These are phyloP conservation scores for Acanthamoeba royreba DNA, from an alignment of 208 protist genomes.

Conservation along the genomic window DNA sequence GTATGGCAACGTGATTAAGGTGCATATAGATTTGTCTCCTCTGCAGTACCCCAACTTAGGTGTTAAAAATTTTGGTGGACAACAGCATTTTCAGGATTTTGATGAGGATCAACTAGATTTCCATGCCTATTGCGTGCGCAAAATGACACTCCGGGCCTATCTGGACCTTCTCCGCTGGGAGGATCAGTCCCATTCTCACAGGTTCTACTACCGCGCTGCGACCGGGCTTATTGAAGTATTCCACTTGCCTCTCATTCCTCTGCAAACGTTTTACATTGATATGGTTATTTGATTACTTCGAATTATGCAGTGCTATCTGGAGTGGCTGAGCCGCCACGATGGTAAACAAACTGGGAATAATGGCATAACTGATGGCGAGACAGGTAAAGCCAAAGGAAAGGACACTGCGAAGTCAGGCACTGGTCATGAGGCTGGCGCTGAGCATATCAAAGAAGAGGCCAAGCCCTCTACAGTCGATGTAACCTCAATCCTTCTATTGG, in stretches of 20 bases:
- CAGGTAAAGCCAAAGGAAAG: not conserved
- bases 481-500: not conserved
- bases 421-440: not conserved
- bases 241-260: not conserved
- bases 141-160: slow-evolving; percentile 92
- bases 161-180: slow-evolving; percentile 82
- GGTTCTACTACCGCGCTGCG: not conserved
- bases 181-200: slow-evolving; percentile 21
- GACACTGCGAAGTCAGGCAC: not conserved
- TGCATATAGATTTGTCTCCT: not conserved
- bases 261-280: not conserved
- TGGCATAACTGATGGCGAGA: not conserved
- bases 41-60: not conserved
- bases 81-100: slow-evolving; percentile 88
- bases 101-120: slow-evolving; percentile 93
- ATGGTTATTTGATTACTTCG: not conserved
- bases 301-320: not conserved
- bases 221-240: not conserved
- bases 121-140: slow-evolving; percentile 94
- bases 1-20: slow-evolving; percentile 84
- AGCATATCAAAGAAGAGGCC: too few species aligned
- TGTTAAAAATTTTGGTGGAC: not conserved
- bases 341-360: not conserved
- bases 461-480: too few species aligned
- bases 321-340: not conserved